Evolutionary conservation across 2,329 filamentous ascomycete species (phyloP), one percentile per base, ranked within the genome.

Genomic region (Calonectria crousiana): DNA sequence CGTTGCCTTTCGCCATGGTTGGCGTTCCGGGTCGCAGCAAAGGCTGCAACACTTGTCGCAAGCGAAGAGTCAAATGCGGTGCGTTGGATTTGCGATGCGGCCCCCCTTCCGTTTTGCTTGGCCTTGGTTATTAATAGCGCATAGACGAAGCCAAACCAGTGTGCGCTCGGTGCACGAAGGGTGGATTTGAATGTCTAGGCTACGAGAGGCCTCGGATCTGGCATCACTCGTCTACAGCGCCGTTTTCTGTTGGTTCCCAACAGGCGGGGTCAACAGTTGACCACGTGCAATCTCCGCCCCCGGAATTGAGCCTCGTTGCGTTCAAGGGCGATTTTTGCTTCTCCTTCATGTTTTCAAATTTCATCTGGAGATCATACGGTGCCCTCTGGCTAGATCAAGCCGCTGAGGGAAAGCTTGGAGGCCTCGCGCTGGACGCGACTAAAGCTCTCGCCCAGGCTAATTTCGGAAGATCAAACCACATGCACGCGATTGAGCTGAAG

Each of bases 11-110:
- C 28, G 10, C 5, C 23, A 77, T 77, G 76, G 76, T 76, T 23
- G 76, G 76, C 13, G 68, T 77, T 34, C 73, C 76, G 1, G 76
- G 76, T 10, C 76, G 76, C 70, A 77, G 76, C 75, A 77, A 77
- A 69, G 76, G 72, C 68, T 77, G 76, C 71, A 75, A 75, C n/a
- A 77, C 76, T 8, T 77, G 76, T 70, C 71, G 76, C 32, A 77
- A 67, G 30, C 74, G 76, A 1, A 32, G 75, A 38, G 76, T 77
- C 41, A 77, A 75, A 38, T 77, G 76, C 30, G 76, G 76, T 77
- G 53, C 47, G 74, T 65, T 58, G 8, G 5, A 14, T 18, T 41
- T 47, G 20, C 8, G 4, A 13, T 23, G 44, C 44, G 20, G 26
- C n/a, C 23, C 11, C 11, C 1, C 11, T 32, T 32, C 18, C 41